phyloP scores from a whole-genome alignment of 208 protist genomes.

The Giardia duodenalis region DNA sequence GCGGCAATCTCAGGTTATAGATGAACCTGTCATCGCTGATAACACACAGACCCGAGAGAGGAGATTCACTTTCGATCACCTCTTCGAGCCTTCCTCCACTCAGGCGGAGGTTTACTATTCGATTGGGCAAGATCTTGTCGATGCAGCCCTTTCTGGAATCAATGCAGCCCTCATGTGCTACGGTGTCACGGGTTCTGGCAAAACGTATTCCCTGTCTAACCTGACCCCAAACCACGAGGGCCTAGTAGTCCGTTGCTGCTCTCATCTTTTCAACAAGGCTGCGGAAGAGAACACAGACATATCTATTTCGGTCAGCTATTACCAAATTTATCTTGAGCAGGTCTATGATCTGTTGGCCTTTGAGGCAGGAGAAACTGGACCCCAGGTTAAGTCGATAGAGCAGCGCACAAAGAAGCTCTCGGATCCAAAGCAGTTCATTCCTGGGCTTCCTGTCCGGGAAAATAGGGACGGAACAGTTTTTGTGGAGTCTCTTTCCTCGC shows the following conservation, averaged over 20 bases:
- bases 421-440: conserved; percentile 5
- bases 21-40: background rate
- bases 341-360: conserved; percentile 32
- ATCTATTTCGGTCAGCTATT: background rate
- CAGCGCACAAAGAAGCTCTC: conserved; percentile 6
- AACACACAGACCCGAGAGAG: background rate
- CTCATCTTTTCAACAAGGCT: conserved; percentile 28
- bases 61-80: background rate
- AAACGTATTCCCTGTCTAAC: conserved; percentile 19
- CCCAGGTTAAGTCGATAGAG: background rate
- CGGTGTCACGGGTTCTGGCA: background rate
- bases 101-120: background rate
- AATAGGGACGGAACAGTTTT: background rate
- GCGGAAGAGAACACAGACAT: background rate
- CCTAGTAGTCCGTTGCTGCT: background rate
- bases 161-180: conserved; percentile 10
- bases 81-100: background rate
- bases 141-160: background rate
- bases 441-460: background rate
- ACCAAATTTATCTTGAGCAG: conserved; percentile 37
- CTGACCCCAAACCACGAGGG: background rate
- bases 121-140: background rate
- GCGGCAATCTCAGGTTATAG: background rate
- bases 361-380: background rate
- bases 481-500: background rate